Evolutionary conservation across 495 filamentous ascomycete genomes (phyloP), one percentile per base, ranked within the genome.

Genomic region (Cairneyella variabilis): DNA sequence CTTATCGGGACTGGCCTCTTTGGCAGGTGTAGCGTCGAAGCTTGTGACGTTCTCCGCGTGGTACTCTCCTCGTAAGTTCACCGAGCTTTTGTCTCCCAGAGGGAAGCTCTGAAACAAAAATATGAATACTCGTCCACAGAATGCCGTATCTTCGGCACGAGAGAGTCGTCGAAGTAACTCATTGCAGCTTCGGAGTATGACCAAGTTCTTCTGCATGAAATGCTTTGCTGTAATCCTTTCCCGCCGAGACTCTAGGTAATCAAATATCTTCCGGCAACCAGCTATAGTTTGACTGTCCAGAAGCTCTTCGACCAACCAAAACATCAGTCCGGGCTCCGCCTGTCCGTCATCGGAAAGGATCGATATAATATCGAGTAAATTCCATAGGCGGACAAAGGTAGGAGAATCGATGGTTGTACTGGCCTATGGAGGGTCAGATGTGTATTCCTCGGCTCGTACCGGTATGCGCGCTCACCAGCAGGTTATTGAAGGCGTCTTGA

Each of bases 101-200:
- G 93, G 90, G 62, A 97, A 97, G 66, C 89, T 95, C 67, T 97
- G 93, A 68, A 96, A 97, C 52, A 97, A 81, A 64, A 96, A 99
- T 57, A 99, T 95, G 64, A 96, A 96, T 18, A 99, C 91, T 39
- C 92, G 79, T 30, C 93, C 93, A 66, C 91, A 97, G 67, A 98
- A 99, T 2, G 95, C 91, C 0, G 95, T 90, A 69, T 99, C 95
- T 62, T 97, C 90, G 3, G 93, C 90, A 41, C 95, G 78, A 2
- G 93, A 97, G 3, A 99, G 76, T 49, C 93, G 78, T 42, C 93
- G 83, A 8, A 97, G 80, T 2, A 99, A 77, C 69, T 97, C 95
- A 69, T 97, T 99, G 73, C 95, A 97, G 18, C 88, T 85, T 60
- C 93, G 78, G 3, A 99, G 74, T 56, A 97, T 91, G 49, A 96